Base-by-base conservation (phyloP, 2,329 filamentous ascomycete species). In the Monosporascus cannonballus region DNA sequence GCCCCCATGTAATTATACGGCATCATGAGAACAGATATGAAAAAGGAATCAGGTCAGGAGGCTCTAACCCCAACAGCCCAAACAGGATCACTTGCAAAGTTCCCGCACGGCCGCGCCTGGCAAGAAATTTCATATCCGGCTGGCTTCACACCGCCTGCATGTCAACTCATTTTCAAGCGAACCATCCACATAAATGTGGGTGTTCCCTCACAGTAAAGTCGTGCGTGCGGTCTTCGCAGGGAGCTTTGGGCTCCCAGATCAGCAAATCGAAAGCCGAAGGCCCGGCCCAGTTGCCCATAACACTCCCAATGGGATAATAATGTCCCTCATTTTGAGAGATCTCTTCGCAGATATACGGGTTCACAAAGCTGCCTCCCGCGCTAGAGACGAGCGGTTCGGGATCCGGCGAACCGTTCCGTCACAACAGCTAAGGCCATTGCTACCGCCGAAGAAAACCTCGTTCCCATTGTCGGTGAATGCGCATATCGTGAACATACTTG, bases 381-480 rank as follows among this genome's bases (percentile, higher is more conserved):
- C 38, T 36, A 24, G 18, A n/a, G 27, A 45, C 41, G 27, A 51
- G 49, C 49, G 49, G 49, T 30, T 18, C 18, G 18, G 34, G 42
- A 20, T 22, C 27, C 4, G 49, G 8, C 41, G 49, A 37, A 39
- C 42, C 27, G 14, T 18, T 24, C 30, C 49, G 41, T 47, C 30
- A 18, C 38, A 38, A 17, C 49, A 51, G 20, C 46, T 37, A 34
- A 51, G 30, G 17, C 30, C 49, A 36, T 51, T 47, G 25, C 27
- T 42, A 22, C 38, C 30, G 4, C 42, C 42, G 41, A 47, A 38
- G 42, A 22, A 47, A 7, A 51, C 37, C 41, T 51, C 49, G 18
- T 51, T 51, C 30, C 49, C n/a, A 42, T 51, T 47, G 11, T 51
- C 42, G 7, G 49, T 42, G 20, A 42, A 46, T 11, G 27, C 25